Evolutionary conservation across 2,329 filamentous ascomycete species (phyloP).

Genomic region (Xylariomycetidae sp.): DNA sequence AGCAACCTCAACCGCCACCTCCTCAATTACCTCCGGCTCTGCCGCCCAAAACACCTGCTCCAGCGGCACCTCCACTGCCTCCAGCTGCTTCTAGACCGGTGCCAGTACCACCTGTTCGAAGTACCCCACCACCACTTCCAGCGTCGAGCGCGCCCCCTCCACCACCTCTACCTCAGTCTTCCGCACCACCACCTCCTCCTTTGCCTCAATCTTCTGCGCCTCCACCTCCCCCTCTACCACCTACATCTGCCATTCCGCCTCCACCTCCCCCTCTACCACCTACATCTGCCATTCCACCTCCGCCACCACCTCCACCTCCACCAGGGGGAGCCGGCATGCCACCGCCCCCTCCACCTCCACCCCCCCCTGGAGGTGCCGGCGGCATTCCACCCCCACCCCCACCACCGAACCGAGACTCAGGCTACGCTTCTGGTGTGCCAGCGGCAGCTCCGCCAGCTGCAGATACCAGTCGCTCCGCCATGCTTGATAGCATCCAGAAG

Average conservation of each 20-base stretch:
- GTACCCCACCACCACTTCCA: conserved; percentile 32
- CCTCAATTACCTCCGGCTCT: conserved; percentile 34
- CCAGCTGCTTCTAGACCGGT: conserved; percentile 43
- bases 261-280: conserved; percentile 14
- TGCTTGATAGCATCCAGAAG: conserved; percentile 69
- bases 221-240: conserved; percentile 9
- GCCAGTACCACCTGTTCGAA: conserved; percentile 47
- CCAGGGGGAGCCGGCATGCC: conserved; percentile 12
- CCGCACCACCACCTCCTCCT: conserved; percentile 22
- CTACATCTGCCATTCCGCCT: conserved; percentile 4
- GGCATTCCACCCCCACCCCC: conserved; percentile 24
- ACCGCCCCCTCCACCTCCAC: conserved; percentile 30
- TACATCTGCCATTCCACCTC: conserved; percentile 12
- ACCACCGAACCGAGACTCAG: conserved; percentile 54
- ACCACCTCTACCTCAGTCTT: conserved; percentile 20
- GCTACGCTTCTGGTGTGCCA: conserved; percentile 51
- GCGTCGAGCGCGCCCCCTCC: conserved; percentile 13
- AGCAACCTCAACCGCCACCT: conserved; percentile 35
- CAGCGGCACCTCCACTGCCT: conserved; percentile 39
- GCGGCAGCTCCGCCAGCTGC: conserved; percentile 36
- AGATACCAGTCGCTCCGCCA: conserved; percentile 49
- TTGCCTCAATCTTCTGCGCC: conserved; percentile 6
- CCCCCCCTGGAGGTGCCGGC: conserved; percentile 29
- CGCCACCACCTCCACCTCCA: conserved; percentile 12
- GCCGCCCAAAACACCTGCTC: conserved; percentile 34